phyloP scores from a whole-genome alignment of 768 basidiomycete species.

The Leucosporidium scottii region DNA sequence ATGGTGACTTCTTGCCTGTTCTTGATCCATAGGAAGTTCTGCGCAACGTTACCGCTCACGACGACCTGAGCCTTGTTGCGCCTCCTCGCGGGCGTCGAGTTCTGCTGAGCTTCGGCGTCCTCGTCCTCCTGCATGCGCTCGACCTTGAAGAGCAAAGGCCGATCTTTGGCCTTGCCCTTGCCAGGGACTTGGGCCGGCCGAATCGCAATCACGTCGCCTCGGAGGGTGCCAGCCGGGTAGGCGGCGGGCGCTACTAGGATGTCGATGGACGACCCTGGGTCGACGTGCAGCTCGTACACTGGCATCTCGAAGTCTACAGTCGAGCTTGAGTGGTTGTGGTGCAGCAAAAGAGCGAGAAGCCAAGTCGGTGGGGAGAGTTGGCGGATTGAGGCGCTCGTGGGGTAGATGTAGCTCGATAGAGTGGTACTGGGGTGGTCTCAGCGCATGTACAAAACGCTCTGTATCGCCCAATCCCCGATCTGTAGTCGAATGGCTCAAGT shows the following conservation, averaged over 20 bases:
- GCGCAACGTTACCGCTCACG: constrained; percentile 63
- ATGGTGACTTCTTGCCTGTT: constrained; percentile 66
- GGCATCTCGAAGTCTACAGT: no score
- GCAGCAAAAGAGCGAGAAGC: no score
- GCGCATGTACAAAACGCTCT: no score
- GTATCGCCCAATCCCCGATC: no score
- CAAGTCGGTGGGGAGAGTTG: no score
- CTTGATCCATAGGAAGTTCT: constrained; percentile 57
- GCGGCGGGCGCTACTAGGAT: constrained; percentile 6
- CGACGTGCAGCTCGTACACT: constrained; percentile 17
- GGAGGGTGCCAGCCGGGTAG: constrained; percentile 1
- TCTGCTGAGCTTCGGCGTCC: background rate
- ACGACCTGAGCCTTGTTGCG: constrained; percentile 53
- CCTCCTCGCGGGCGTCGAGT: background rate
- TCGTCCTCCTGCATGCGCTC: background rate
- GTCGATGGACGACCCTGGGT: constrained; percentile 12
- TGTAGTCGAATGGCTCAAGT: no score
- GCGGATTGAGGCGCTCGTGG: no score
- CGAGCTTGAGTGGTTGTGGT: no score
- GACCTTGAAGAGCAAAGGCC: constrained; percentile 24
- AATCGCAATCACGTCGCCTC: constrained; percentile 27
- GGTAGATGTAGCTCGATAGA: no score
- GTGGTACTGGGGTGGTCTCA: no score
- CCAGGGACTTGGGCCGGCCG: constrained; percentile 6
- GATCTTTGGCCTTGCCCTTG: constrained; percentile 23